Base-by-base conservation (phyloP, 148 eudicot genomes). In the Polygonum aviculare region DNA sequence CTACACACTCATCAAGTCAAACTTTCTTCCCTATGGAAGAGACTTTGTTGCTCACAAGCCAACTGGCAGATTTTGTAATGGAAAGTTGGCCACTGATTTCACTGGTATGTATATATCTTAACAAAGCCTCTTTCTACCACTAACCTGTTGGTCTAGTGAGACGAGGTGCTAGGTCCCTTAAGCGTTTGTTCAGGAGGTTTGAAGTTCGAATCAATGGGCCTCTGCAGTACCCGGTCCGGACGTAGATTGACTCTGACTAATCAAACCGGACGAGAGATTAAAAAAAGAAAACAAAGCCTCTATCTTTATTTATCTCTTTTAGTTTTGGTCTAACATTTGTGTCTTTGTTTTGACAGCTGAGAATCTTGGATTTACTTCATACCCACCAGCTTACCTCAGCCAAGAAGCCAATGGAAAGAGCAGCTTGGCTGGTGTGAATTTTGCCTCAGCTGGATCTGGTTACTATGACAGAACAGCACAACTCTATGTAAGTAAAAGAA, bases 401-500 rank as follows among this genome's bases (percentile, higher is more conserved):
- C 84, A 83, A 83, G 90, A 85, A 19, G 93, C 93, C 77, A 65
- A 48, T 62, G 94, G 93, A 72, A 86, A 77, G 52, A 83, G 76
- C 67, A 83, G 90, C 15, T 79, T 86, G 26, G 78, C 69, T 26
- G 96, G 97, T 59, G 97, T 78, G 35, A 94, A 94, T 84, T 91
- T 94, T 74, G 98, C 97, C 3, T 94, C 97, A 5, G 97, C 93
- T 85, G 94, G 91, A 76, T 90, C 90, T 77, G 98, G 98, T 74
- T 94, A 86, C 74, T 83, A 83, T 45, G 90, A 90, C 73, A 83
- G 87, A 73, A 94, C 97, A 26, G 89, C 97, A 40, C 82, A 77
- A 69, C 77, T 92, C 84, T 91, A 89, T 79, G 98, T 91, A 75
- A 8, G 41, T 36, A 31, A n/a, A 52, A n/a, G 15, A 67, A 8